phyloP scores from a whole-genome alignment of 1,284 basidiomycete species.

The Fistulina hepatica region DNA sequence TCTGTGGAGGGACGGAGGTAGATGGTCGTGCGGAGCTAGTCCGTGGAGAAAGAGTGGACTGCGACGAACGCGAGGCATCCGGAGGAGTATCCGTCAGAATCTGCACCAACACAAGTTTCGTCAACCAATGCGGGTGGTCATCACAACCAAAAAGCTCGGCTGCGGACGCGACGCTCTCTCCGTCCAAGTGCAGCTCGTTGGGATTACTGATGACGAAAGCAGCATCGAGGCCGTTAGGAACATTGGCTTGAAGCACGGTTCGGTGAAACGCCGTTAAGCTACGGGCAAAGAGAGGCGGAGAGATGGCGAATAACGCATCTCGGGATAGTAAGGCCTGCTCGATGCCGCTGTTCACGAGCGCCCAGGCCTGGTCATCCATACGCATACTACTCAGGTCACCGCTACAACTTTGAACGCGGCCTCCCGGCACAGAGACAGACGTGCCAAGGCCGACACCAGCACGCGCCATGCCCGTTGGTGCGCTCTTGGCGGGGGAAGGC shows the following conservation, averaged over 20 bases:
- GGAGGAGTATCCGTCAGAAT: constrained; percentile 47
- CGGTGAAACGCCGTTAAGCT: constrained; percentile 53
- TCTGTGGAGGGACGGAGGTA: no score
- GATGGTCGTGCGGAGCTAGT: no score
- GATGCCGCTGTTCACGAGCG: constrained; percentile 30
- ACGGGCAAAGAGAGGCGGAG: constrained; percentile 43
- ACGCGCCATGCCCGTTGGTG: no score
- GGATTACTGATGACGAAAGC: constrained; percentile 17
- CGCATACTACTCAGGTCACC: constrained; percentile 30
- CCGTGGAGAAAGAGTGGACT: no score
- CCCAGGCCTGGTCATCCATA: constrained; percentile 35
- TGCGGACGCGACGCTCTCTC: constrained; percentile 14
- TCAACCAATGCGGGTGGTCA: constrained; percentile 67
- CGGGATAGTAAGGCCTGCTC: constrained; percentile 60
- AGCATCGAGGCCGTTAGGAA: constrained; percentile 40
- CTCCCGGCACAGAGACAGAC: no score
- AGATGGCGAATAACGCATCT: constrained; percentile 47
- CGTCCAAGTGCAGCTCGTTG: constrained; percentile 12
- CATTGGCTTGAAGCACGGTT: constrained; percentile 37
- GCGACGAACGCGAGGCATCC: constrained; percentile 10
- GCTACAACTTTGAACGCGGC: no score
- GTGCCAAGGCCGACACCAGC: no score
- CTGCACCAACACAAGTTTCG: constrained; percentile 56
- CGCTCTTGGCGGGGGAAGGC: no score
- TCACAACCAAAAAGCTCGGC: constrained; percentile 52